phyloP scores from a whole-genome alignment of 2,329 filamentous ascomycete species.

The Aspergillus proliferans region DNA sequence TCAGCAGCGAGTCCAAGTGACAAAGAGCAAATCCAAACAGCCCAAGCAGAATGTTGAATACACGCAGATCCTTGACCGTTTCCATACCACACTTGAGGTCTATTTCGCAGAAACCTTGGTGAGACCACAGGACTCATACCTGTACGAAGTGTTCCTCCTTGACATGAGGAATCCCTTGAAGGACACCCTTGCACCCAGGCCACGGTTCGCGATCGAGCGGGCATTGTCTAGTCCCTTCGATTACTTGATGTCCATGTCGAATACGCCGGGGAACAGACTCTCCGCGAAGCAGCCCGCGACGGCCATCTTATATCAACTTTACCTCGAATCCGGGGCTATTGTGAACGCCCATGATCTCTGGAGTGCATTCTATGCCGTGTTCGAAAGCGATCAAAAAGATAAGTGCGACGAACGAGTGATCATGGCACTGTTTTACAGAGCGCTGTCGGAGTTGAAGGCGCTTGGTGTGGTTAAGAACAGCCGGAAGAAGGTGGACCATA shows the following conservation, averaged over 20 bases:
- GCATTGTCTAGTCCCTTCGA: slow-evolving; percentile 55
- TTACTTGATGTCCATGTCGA: slow-evolving; percentile 51
- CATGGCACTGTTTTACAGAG: slow-evolving; percentile 76
- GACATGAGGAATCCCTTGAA: slow-evolving; percentile 53
- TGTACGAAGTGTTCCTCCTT: slow-evolving; percentile 54
- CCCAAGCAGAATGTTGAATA: slow-evolving; percentile 51
- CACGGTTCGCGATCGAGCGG: slow-evolving; percentile 54
- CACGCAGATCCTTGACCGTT: slow-evolving; percentile 46
- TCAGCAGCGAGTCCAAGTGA: slow-evolving; percentile 54
- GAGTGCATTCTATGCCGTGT: slow-evolving; percentile 54
- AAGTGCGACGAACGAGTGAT: slow-evolving; percentile 27
- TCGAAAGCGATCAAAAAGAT: slow-evolving; percentile 30
- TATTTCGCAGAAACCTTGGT: slow-evolving; percentile 45
- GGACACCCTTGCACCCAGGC: slow-evolving; percentile 53
- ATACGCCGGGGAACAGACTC: slow-evolving; percentile 26
- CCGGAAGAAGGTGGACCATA: slow-evolving; percentile 85
- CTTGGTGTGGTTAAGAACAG: slow-evolving; percentile 85
- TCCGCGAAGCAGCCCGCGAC: slow-evolving; percentile 52
- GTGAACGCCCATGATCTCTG: slow-evolving; percentile 59
- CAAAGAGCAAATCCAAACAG: slow-evolving; percentile 50
- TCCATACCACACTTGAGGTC: slow-evolving; percentile 40
- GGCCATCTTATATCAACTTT: slow-evolving; percentile 56
- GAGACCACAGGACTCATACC: slow-evolving; percentile 45
- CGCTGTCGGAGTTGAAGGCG: slow-evolving; percentile 73
- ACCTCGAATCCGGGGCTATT: slow-evolving; percentile 55